These are phyloP conservation scores for Limonomyces culmigenus DNA, from an alignment of 1,284 basidiomycete genomes.

Conservation along the genomic window DNA sequence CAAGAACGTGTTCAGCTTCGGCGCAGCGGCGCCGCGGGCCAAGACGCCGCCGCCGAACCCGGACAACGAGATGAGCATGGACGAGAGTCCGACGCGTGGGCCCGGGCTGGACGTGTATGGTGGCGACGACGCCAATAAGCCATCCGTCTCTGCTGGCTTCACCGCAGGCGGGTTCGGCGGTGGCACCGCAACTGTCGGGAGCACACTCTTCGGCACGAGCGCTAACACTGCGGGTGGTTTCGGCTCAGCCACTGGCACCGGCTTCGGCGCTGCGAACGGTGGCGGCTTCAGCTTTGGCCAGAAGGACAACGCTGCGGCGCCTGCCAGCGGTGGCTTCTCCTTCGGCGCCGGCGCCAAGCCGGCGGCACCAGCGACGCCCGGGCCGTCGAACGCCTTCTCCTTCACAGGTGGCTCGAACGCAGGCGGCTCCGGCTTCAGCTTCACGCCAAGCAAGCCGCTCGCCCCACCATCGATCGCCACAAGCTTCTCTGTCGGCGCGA, in stretches of 20 bases:
- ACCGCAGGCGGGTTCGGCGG: too few species aligned
- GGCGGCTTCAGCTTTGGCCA: background rate
- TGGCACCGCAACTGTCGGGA: constrained; percentile 3
- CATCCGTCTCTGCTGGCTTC: constrained; percentile 3
- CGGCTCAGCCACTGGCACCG: constrained; percentile 2
- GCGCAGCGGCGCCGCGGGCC: constrained; percentile 5
- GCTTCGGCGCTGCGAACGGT: background rate
- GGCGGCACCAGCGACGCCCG: constrained; percentile 4
- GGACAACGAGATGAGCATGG: constrained; percentile 47
- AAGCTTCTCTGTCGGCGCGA: background rate
- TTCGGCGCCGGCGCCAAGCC: constrained; percentile 9
- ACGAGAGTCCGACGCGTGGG: constrained; percentile 50
- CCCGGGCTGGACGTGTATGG: too few species aligned
- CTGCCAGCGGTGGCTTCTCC: constrained; percentile 4
- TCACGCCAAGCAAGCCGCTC: background rate
- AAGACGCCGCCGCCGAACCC: constrained; percentile 33
- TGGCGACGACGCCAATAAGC: constrained; percentile 4
- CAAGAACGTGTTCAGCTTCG: constrained; percentile 17
- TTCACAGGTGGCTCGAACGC: background rate
- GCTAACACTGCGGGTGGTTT: constrained; percentile 6
- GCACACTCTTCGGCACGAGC: background rate
- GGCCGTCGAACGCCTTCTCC: background rate
- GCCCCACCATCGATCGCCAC: too few species aligned
- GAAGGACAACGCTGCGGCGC: background rate
- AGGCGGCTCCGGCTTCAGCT: background rate